Evolutionary conservation across 2,329 filamentous ascomycete species (phyloP).

Genomic region (Aschersonia sp.): DNA sequence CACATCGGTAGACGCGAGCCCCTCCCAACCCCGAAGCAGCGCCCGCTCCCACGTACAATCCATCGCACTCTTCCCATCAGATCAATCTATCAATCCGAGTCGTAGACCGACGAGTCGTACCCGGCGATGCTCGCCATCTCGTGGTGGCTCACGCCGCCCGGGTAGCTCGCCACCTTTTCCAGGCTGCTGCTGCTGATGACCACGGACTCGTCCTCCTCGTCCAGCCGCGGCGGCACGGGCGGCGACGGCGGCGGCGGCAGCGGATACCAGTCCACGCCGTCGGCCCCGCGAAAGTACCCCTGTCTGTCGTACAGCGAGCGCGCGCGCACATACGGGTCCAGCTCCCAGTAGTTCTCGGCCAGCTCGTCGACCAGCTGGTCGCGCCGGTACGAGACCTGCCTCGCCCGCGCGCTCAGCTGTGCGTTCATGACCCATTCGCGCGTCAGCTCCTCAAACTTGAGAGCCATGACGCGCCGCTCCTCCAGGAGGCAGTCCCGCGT

Average conservation of each 20-base stretch:
- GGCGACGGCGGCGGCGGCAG: background rate
- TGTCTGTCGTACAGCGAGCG: constrained; percentile 62
- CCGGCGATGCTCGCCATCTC: background rate
- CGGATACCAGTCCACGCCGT: constrained; percentile 52
- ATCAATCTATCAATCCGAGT: background rate
- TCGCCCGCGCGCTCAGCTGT: constrained; percentile 21
- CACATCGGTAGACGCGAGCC: too few species aligned
- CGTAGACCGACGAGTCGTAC: constrained; percentile 1
- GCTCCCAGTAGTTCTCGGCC: constrained; percentile 62
- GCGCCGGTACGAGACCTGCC: constrained; percentile 36
- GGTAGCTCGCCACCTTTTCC: constrained; percentile 1
- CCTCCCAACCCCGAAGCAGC: too few species aligned
- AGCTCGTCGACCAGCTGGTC: constrained; percentile 44
- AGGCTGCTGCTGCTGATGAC: background rate
- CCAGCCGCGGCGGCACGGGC: too few species aligned
- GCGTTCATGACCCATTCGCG: constrained; percentile 47
- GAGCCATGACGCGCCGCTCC: constrained; percentile 45
- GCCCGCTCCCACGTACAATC: too few species aligned
- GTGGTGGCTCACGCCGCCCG: background rate
- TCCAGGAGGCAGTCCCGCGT: constrained; percentile 45
- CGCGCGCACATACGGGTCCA: constrained; percentile 71
- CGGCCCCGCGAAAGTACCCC: constrained; percentile 50
- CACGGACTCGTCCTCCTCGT: constrained; percentile 1
- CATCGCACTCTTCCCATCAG: too few species aligned
- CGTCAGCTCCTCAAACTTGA: constrained; percentile 58